Evolutionary conservation across 2,329 filamentous ascomycete species (phyloP), one percentile per base, ranked within the genome.

Genomic region (Mycosphaerelloides madeirae): DNA sequence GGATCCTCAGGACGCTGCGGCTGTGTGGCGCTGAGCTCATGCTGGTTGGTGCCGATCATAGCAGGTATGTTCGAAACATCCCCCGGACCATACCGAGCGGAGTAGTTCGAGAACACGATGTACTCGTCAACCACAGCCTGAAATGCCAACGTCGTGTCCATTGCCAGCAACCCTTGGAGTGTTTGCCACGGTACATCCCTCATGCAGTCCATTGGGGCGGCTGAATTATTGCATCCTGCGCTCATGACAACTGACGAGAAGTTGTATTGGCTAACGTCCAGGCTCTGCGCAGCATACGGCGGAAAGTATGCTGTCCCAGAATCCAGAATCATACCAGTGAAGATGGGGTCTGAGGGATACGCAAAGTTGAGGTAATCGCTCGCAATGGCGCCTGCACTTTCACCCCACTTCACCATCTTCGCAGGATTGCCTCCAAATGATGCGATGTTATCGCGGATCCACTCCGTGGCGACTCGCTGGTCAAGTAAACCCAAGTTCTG

Each of bases 401-500:
- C 18, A 11, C 34, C 34, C 16, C 16, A 37, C 8, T 22, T 12
- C 14, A 22, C 18, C 34, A 37, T 37, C 14, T 18, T 18, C 19
- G 4, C 7, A 1, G 41, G 32, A 32, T 43, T 33, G 13, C 41
- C 33, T 1, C 41, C 41, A 13, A 43, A 43, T 3, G 33, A 19
- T 16, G 28, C 41, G 14, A 43, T 38, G 12, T 43, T 43, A 19
- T 43, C 28, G 16, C 34, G 15, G 3, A 39, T 29, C 42, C 42
- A 44, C 20, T 36, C 28, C n/a, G 39, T 35, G 2, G 42, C 42
- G 19, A 44, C 6, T 5, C 42, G 35, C 13, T 39, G 29, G 19
- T 44, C 42, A 9, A 38, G 29, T 13, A 44, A 38, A 3, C 42
- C 42, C 14, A 35, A 31, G 29, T 44, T 44, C 29, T 44, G 35